Base-by-base conservation (phyloP, 2,329 filamentous ascomycete genomes). In the Trichoderma afroharzianum region DNA sequence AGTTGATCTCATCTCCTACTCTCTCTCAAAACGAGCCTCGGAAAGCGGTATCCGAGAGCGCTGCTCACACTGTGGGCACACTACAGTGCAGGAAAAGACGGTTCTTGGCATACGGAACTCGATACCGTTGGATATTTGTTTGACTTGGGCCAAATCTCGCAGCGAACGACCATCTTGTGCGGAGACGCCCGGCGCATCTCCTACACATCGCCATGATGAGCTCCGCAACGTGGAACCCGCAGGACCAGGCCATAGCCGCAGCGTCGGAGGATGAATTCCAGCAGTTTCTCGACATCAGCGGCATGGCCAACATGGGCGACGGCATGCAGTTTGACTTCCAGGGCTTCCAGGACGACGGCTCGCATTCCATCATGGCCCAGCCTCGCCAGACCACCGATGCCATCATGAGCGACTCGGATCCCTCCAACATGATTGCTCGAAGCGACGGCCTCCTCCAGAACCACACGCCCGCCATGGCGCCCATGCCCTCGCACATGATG, bases 251-350 rank as follows among this genome's bases (percentile, higher is more conserved):
- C 72, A 82, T 89, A 79, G 82, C 85, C 32, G 78, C 84, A 12
- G 75, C 83, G 6, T 78, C 83, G 64, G 88, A 90, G 62, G 88
- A 91, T 78, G 88, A 90, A 50, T 90, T 91, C 77, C 85, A 89
- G 74, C 88, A 91, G 75, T 91, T 90, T 72, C 83, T 91, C 73
- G 86, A 90, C 74, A 87, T 91, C 83, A 86, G 84, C 71, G 81
- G 81, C 75, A 88, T 90, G 82, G 83, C 83, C 33, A 84, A 80
- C 73, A 80, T 91, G 71, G 79, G 80, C 73, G 87, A 89, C 70
- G 81, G 82, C 67, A 83, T 91, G 76, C 84, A 86, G 72, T 91
- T 91, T 76, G 87, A 90, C 77, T 91, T 90, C 74, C 83, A 85
- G 50, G 83, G 86, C 72, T 90, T 89, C 75, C 84, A 83, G 73